Percentiles rank a stretch among this genome's conserved stretches.
These are phyloP conservation scores for Myxozyma melibiosi DNA, from an alignment of 805 yeast species.

Conservation along the genomic window DNA sequence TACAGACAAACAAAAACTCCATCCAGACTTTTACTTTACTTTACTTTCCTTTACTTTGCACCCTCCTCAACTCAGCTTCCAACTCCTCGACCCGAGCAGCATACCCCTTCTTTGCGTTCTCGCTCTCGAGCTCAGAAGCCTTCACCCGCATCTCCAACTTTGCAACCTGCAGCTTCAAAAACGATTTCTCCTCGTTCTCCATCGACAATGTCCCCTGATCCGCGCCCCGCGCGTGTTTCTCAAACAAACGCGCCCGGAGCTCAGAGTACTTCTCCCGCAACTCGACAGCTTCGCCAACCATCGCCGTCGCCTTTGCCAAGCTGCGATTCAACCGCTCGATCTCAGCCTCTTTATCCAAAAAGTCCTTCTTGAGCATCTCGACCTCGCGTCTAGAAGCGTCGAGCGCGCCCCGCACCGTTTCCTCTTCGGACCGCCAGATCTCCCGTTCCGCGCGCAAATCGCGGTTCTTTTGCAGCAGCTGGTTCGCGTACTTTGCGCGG, in stretches of 20 bases:
- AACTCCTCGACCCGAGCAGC: conserved; percentile 1
- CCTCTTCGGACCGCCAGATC: conserved; percentile 34
- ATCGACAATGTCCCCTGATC: conserved; percentile 1
- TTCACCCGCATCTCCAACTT: conserved; percentile 24
- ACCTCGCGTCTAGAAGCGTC: conserved; percentile 39
- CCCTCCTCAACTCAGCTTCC: conserved; percentile 7
- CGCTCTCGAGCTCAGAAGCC: conserved; percentile 10
- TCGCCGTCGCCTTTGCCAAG: conserved; percentile 21
- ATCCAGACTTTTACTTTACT: too few relatives aligned
- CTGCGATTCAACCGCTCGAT: conserved; percentile 36
- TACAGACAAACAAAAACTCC: too few relatives aligned
- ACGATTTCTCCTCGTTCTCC: conserved; percentile 22
- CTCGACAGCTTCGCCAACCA: conserved; percentile 19
- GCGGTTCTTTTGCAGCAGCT: conserved; percentile 41
- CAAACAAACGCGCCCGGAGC: conserved; percentile 9
- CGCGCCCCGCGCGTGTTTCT: conserved; percentile 8
- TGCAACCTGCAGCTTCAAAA: conserved; percentile 24
- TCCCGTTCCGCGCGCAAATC: conserved; percentile 38
- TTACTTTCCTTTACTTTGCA: too few relatives aligned
- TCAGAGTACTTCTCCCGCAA: conserved; percentile 8
- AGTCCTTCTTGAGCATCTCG: conserved; percentile 40
- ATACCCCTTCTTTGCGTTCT: conserved; percentile 4
- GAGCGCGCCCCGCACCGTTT: conserved; percentile 35
- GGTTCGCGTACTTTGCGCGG: conserved; percentile 44
- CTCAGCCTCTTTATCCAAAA: conserved; percentile 39